Conservation (phyloP, 2,329 filamentous ascomycete genomes). For the Rutstroemia sp. region DNA sequence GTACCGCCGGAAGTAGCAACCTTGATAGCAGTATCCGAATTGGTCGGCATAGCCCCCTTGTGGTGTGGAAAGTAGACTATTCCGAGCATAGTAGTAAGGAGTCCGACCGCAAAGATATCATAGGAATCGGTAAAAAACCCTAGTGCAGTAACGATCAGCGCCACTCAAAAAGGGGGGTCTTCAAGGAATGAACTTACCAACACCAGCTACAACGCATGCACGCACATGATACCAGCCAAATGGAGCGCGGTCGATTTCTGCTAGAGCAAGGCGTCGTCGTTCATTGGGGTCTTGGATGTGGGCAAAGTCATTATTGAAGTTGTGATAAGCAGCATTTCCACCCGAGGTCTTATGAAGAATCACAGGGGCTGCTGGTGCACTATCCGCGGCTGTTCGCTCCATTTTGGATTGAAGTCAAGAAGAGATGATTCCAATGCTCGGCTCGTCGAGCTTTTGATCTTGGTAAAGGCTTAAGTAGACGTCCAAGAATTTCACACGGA, state of each 20-base stretch:
- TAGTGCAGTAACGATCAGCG: conserved; percentile 63
- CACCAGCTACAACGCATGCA: conserved; percentile 67
- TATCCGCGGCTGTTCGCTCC: background rate
- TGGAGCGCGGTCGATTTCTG: conserved; percentile 73
- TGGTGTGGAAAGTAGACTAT: conserved; percentile 16
- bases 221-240: conserved; percentile 78
- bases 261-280: conserved; percentile 69
- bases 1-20: conserved; percentile 75
- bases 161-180: background rate
- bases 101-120: conserved; percentile 48
- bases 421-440: background rate
- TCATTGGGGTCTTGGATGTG: conserved; percentile 65
- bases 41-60: conserved; percentile 52
- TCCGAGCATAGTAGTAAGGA: conserved; percentile 49
- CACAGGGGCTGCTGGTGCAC: background rate
- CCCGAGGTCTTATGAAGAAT: conserved; percentile 41
- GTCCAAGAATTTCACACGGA: background rate
- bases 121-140: conserved; percentile 85
- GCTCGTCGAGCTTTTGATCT: background rate
- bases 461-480: background rate
- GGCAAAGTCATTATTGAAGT: conserved; percentile 69
- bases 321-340: conserved; percentile 66
- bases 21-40: conserved; percentile 74
- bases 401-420: background rate
- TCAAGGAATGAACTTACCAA: conserved; percentile 28